Evolutionary conservation across 2,329 filamentous ascomycete species (phyloP).

Genomic region (Trichoderma breve): DNA sequence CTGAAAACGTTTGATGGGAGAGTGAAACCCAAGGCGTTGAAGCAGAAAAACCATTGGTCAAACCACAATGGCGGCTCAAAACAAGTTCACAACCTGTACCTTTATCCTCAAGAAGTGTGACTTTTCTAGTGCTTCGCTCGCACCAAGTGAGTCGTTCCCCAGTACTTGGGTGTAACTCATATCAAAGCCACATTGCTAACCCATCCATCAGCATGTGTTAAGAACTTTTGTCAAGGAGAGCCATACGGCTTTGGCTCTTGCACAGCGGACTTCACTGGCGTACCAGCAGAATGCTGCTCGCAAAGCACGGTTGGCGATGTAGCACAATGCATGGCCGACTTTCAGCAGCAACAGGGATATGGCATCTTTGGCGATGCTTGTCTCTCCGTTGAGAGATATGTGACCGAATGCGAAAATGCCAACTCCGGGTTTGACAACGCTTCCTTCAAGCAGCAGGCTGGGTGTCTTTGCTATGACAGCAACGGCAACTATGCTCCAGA

Average conservation of each 20-base stretch:
- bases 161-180: neutral
- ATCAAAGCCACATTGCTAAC: neutral
- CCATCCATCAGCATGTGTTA: neutral
- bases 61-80: neutral
- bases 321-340: slow-evolving; percentile 13
- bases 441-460: neutral
- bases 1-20: neutral
- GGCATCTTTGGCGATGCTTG: slow-evolving; percentile 5
- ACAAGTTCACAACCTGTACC: slow-evolving; percentile 7
- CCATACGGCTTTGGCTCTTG: slow-evolving; percentile 17
- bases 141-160: neutral
- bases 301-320: slow-evolving; percentile 8
- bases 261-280: slow-evolving; percentile 6
- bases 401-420: neutral
- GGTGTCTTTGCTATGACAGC: slow-evolving; percentile 1
- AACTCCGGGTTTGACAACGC: neutral
- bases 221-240: slow-evolving; percentile 8
- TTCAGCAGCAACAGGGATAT: slow-evolving; percentile 9
- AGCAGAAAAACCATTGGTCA: neutral
- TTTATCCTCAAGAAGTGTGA: slow-evolving; percentile 5
- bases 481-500: slow-evolving; percentile 10
- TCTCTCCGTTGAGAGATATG: neutral
- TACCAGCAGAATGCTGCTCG: slow-evolving; percentile 6
- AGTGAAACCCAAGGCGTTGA: neutral
- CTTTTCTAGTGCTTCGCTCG: slow-evolving; percentile 4